Conservation (phyloP, 2,329 filamentous ascomycete species). For the Calonectria pauciramosa region DNA sequence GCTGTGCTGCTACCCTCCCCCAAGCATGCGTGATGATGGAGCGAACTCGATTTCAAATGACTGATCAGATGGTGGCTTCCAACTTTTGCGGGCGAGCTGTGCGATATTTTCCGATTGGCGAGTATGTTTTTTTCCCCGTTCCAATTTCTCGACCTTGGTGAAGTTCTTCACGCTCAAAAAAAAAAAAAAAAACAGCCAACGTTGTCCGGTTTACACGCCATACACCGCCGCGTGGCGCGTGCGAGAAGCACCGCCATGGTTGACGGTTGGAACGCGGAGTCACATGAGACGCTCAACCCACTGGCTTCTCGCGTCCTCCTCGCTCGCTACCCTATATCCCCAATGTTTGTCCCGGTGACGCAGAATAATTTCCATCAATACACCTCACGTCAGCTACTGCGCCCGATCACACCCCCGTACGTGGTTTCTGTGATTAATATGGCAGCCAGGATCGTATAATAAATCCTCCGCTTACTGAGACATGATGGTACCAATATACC, state of each 20-base stretch:
- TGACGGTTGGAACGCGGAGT: conserved; percentile 41
- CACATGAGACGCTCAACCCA: conserved; percentile 40
- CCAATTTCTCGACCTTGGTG: neutral
- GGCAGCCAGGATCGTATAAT: neutral
- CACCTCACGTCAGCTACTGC: conserved; percentile 21
- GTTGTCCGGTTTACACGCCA: neutral
- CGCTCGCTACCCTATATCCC: conserved; percentile 13
- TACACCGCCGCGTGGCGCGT: conserved; percentile 34
- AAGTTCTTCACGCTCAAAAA: neutral
- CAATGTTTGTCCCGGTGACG: neutral
- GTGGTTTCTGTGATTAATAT: neutral
- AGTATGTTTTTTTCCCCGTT: neutral
- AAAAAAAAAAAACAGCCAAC: neutral
- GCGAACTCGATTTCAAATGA: neutral
- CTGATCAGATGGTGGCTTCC: neutral
- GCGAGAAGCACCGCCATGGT: conserved; percentile 33
- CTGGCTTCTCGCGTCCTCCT: neutral
- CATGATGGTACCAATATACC: conserved; percentile 8
- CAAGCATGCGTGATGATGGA: neutral
- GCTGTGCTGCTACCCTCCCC: neutral
- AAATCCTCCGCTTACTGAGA: neutral
- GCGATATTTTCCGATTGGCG: neutral
- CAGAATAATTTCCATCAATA: neutral
- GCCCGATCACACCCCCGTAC: neutral
- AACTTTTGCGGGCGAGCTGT: neutral